These are phyloP conservation scores for Tieghemostelium lacteum DNA, from an alignment of 78 protist species.

Conservation along the genomic window DNA sequence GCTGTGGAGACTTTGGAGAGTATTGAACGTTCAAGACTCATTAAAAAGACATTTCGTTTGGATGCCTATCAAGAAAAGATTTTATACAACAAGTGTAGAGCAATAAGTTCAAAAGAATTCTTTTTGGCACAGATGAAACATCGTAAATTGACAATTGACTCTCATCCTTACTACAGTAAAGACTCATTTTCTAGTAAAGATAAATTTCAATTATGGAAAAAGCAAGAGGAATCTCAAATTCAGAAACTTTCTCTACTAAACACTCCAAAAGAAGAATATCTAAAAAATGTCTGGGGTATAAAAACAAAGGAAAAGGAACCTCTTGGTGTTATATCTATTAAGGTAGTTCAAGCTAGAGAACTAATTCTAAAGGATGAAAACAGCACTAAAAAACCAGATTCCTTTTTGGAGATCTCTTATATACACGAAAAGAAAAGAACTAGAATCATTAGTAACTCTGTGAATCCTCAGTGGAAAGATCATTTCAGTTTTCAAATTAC, in stretches of 20 bases:
- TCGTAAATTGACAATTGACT: conserved; percentile 27
- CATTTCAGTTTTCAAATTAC: conserved; percentile 42
- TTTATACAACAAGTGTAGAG: background rate
- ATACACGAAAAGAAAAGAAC: conserved; percentile 46
- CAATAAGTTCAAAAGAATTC: conserved; percentile 38
- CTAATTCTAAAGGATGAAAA: conserved; percentile 32
- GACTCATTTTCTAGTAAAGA: background rate
- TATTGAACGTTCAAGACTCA: conserved; percentile 1
- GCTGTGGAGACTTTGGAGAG: conserved; percentile 28
- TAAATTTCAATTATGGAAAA: conserved; percentile 13
- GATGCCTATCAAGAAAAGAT: conserved; percentile 52
- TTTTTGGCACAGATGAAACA: conserved; percentile 25
- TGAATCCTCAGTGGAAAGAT: conserved; percentile 46
- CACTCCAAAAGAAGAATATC: conserved; percentile 33
- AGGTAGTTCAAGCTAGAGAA: conserved; percentile 47
- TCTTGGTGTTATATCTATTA: conserved; percentile 52
- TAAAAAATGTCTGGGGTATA: conserved; percentile 38
- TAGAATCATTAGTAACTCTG: background rate
- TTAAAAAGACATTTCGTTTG: conserved; percentile 8
- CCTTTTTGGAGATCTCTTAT: conserved; percentile 31
- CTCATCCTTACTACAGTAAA: conserved; percentile 20
- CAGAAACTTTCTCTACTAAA: conserved; percentile 5
- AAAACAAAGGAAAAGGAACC: conserved; percentile 42
- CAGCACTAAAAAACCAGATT: background rate
- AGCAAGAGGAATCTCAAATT: conserved; percentile 17